A percentile compares a stretch with the other conserved stretches of the same genome.
phyloP scores from a whole-genome alignment of 768 basidiomycete genomes.

The Peribolospora kevripleyi region DNA sequence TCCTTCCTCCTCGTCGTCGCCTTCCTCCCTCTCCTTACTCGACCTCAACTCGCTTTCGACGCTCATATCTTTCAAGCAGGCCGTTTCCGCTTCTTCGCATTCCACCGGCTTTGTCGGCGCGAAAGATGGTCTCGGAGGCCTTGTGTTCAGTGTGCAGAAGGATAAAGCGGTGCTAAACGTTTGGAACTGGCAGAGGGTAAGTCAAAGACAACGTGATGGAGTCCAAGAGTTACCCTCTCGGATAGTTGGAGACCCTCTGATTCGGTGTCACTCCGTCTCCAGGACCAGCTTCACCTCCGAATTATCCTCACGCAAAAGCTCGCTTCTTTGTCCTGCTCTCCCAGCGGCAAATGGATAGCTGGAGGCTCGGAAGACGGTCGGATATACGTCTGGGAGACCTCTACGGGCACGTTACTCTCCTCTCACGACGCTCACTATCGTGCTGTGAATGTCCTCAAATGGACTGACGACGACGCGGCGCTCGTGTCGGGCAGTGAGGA shows the following conservation, averaged over 20 bases:
- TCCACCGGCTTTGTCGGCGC: slow-evolving; percentile 41
- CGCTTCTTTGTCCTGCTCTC: slow-evolving; percentile 50
- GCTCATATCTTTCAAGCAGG: too few species aligned
- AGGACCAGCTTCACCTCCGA: slow-evolving; percentile 78
- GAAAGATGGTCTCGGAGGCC: slow-evolving; percentile 47
- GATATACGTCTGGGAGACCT: slow-evolving; percentile 68
- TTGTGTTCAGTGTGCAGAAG: slow-evolving; percentile 58
- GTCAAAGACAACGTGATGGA: background rate
- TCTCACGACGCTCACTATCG: slow-evolving; percentile 96
- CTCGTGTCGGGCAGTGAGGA: slow-evolving; percentile 77
- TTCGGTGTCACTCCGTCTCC: slow-evolving; percentile 2
- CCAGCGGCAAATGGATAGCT: slow-evolving; percentile 48
- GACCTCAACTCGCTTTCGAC: too few species aligned
- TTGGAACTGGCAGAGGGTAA: slow-evolving; percentile 80
- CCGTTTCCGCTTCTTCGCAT: too few species aligned
- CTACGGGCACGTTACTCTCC: slow-evolving; percentile 42
- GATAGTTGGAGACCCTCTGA: background rate
- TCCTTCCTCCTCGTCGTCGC: too few species aligned
- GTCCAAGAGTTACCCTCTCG: background rate
- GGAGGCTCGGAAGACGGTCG: slow-evolving; percentile 73
- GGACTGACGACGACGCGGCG: slow-evolving; percentile 54
- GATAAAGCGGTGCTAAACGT: slow-evolving; percentile 74
- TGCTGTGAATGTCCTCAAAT: slow-evolving; percentile 52
- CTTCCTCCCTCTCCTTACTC: too few species aligned
- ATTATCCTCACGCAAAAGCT: slow-evolving; percentile 76